Evolutionary conservation across 2,329 filamentous ascomycete species (phyloP), one percentile per base, ranked within the genome.

Genomic region (Colletotrichum acutatum): DNA sequence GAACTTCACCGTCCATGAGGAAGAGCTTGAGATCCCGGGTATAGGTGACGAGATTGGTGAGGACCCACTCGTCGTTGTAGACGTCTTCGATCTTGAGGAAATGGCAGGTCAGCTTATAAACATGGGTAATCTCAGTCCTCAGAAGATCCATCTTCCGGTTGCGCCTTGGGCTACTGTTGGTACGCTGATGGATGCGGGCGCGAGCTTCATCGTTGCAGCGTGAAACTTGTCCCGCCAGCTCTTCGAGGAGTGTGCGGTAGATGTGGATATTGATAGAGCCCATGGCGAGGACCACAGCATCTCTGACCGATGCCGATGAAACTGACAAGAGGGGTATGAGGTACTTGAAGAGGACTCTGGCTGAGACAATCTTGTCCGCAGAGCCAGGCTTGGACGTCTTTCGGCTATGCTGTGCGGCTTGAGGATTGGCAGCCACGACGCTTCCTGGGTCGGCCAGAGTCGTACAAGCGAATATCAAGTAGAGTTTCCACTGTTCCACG

Each of bases 401-500:
- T 56, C 96, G 90, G 5, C 90, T 88, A 81, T 98, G 96, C 75
- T 97, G 93, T 49, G 88, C 88, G 74, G 88, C 88, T 77, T 87
- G 87, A 7, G 85, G 82, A 2, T 86, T 85, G 14, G 87, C 85
- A 34, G 92, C 86, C 68, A 91, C 90, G 26, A 87, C 87, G 68
- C 86, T 90, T 11, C 95, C 95, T 11, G 94, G 90, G 76, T 97
- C 97, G 49, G 94, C 95, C 69, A 99, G 87, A 0, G 97, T 98
- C 11, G 96, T 98, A 83, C 97, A 99, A 11, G 96, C 97, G 84
- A 99, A 98, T 68, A 98, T 95, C 30, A 99, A 88, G 81, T 98
- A 98, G 2, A 98, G 86, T 82, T 98, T 98, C 96, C 96, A 99
- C 80, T 99, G 97, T 82, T 98, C 97, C 71, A 99, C 91, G 70